A percentile compares a stretch with the other conserved stretches of the same genome.
Evolutionary conservation across 495 filamentous ascomycete species (phyloP).

Genomic region (Echria macrotheca): DNA sequence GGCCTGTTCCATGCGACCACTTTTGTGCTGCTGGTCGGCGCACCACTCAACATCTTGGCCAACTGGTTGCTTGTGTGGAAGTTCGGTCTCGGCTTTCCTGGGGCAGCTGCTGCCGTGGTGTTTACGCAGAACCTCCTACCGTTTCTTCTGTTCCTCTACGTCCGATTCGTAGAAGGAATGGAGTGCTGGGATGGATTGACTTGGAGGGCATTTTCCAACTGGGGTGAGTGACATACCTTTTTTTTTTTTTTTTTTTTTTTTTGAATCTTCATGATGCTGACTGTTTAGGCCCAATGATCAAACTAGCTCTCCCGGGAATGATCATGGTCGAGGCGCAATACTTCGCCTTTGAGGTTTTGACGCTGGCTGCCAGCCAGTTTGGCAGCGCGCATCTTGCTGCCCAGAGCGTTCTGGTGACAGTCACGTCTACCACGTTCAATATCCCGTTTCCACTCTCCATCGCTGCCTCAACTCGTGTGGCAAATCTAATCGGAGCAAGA

Average conservation of each 20-base stretch:
- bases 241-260: neutral
- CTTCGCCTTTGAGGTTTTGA: conserved; percentile 68
- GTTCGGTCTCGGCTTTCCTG: conserved; percentile 72
- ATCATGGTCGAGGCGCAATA: conserved; percentile 83
- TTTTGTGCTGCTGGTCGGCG: conserved; percentile 58
- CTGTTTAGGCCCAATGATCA: conserved; percentile 58
- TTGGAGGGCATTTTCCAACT: conserved; percentile 64
- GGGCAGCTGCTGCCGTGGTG: conserved; percentile 77
- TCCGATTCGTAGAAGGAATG: conserved; percentile 66
- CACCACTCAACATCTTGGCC: conserved; percentile 60
- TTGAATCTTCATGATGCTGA: neutral
- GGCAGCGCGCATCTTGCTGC: conserved; percentile 57
- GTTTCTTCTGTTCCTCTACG: conserved; percentile 65
- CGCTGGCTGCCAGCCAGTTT: conserved; percentile 60
- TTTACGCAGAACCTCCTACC: conserved; percentile 81
- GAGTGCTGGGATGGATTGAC: conserved; percentile 87
- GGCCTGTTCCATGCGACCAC: conserved; percentile 64
- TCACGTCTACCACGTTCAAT: conserved; percentile 47
- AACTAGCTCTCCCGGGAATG: conserved; percentile 71
- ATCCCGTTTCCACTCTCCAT: conserved; percentile 52
- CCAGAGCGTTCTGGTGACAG: conserved; percentile 44
- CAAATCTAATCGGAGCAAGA: conserved; percentile 55
- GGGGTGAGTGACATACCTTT: conserved; percentile 53
- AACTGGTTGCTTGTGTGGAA: conserved; percentile 68
- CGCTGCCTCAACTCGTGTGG: conserved; percentile 50